phyloP scores from a whole-genome alignment of 805 yeast genomes.

The Wickerhamomyces pijperi region DNA sequence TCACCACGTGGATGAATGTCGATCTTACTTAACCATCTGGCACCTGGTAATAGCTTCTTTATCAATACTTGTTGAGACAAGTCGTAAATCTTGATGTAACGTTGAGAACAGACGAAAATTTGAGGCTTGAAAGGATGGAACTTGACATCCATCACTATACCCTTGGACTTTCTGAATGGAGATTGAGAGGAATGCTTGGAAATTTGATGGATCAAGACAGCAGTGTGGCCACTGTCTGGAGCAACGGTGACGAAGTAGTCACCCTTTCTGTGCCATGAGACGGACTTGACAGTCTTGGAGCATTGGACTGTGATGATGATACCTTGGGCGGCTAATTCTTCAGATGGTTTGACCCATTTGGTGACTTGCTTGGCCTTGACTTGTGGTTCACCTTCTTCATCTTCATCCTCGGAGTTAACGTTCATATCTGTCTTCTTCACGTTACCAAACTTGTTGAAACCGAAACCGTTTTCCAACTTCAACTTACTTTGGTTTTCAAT shows the following conservation, averaged over 20 bases:
- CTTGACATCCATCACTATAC: constrained; percentile 89
- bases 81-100: constrained; percentile 85
- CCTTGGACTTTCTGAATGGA: constrained; percentile 88
- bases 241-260: constrained; percentile 95
- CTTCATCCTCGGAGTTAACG: constrained; percentile 29
- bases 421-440: constrained; percentile 31
- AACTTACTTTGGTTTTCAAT: constrained; percentile 73
- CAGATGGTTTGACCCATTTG: constrained; percentile 76
- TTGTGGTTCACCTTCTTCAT: constrained; percentile 24
- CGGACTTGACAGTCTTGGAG: constrained; percentile 58
- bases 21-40: constrained; percentile 83
- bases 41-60: constrained; percentile 88
- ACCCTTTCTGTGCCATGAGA: constrained; percentile 96
- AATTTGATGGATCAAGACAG: constrained; percentile 88
- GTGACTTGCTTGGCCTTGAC: constrained; percentile 46
- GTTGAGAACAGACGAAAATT: constrained; percentile 85
- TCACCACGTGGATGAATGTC: constrained; percentile 97
- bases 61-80: constrained; percentile 73
- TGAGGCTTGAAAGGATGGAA: constrained; percentile 97
- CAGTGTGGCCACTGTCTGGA: constrained; percentile 81
- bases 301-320: constrained; percentile 64
- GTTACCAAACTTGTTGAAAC: constrained; percentile 58
- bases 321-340: constrained; percentile 50
- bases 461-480: constrained; percentile 84
- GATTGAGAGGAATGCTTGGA: constrained; percentile 93